Conservation (phyloP, 805 yeast species). For the Spathaspora sp. region DNA sequence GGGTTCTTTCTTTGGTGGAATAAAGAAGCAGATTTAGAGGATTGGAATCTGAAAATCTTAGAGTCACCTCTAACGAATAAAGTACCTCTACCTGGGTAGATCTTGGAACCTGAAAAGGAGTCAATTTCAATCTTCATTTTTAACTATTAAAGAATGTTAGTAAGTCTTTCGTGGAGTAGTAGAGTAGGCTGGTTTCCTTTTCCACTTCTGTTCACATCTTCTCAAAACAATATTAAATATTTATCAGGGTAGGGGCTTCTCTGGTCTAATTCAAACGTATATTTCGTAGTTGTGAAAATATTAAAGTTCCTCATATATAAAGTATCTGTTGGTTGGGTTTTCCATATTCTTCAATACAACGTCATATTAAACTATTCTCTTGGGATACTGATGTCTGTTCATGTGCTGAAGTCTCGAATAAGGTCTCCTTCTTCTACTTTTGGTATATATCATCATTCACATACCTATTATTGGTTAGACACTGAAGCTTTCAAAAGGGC, state of each 20-base stretch:
- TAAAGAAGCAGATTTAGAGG: constrained; percentile 94
- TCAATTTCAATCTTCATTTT: constrained; percentile 99
- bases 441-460: neutral
- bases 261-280: no score
- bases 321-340: no score
- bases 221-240: neutral
- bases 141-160: constrained; percentile 28
- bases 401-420: neutral
- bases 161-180: neutral
- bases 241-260: no score
- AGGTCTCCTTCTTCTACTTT: neutral
- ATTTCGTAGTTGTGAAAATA: no score
- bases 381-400: neutral
- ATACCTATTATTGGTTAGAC: constrained; percentile 3
- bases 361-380: neutral
- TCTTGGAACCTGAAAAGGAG: constrained; percentile 98
- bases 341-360: neutral
- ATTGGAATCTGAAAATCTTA: constrained; percentile 98
- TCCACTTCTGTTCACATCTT: neutral
- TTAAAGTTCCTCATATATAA: no score
- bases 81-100: constrained; percentile 99
- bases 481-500: neutral
- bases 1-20: constrained; percentile 99
- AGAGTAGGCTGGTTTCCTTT: neutral
- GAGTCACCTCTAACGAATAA: constrained; percentile 99